Conservation (phyloP, 2,329 filamentous ascomycete species). For the Colletotrichum chlorophyti region DNA sequence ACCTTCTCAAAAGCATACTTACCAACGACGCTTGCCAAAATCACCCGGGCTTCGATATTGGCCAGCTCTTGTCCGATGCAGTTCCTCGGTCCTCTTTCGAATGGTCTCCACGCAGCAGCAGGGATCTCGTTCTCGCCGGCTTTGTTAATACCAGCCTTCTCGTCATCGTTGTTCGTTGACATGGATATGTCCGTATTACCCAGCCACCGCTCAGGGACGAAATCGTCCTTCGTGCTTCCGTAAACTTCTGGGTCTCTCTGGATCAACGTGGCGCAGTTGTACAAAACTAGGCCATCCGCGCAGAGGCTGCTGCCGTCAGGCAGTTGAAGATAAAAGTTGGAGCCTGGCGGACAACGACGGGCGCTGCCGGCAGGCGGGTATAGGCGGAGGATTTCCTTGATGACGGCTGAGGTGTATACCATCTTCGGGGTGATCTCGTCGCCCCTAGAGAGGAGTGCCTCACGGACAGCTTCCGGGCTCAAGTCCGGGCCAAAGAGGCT, state of each 20-base stretch:
- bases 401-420: constrained; percentile 43
- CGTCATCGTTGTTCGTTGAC: constrained; percentile 29
- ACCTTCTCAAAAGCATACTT: constrained; percentile 32
- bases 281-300: constrained; percentile 43
- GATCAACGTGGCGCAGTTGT: constrained; percentile 40
- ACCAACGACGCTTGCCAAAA: constrained; percentile 42
- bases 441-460: constrained; percentile 36
- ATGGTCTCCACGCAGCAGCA: constrained; percentile 57
- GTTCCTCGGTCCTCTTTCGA: constrained; percentile 58
- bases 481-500: constrained; percentile 40
- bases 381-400: constrained; percentile 45
- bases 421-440: constrained; percentile 40
- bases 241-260: constrained; percentile 43
- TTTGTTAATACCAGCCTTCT: constrained; percentile 3
- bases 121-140: constrained; percentile 22
- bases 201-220: constrained; percentile 49
- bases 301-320: constrained; percentile 35
- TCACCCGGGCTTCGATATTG: constrained; percentile 58
- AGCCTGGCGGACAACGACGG: constrained; percentile 34
- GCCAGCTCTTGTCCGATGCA: constrained; percentile 64
- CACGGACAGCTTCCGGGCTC: constrained; percentile 34
- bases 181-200: constrained; percentile 35
- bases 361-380: constrained; percentile 42
- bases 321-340: constrained; percentile 37
- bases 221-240: constrained; percentile 42